phyloP scores from a whole-genome alignment of 2,329 filamentous ascomycete species.

The Ceratocystiopsis sp. region DNA sequence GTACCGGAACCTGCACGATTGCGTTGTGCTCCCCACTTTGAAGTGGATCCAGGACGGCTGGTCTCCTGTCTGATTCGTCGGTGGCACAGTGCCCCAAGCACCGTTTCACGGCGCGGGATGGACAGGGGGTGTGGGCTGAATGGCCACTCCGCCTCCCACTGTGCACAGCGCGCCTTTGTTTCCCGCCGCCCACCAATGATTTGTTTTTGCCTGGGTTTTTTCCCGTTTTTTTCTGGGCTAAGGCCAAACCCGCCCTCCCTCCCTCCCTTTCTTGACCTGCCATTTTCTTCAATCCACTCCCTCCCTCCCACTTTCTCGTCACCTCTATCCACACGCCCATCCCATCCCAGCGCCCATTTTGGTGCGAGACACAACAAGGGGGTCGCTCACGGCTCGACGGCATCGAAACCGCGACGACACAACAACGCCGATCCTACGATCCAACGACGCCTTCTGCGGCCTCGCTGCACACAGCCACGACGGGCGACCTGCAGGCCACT shows the following conservation, averaged over 20 bases:
- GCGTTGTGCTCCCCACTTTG: too few species aligned
- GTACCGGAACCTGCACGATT: too few species aligned
- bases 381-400: not conserved
- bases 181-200: not conserved
- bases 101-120: not conserved
- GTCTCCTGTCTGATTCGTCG: not conserved
- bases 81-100: not conserved
- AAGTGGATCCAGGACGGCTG: too few species aligned
- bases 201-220: not conserved
- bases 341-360: slow-evolving; percentile 4
- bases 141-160: not conserved
- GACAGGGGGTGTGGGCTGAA: too few species aligned
- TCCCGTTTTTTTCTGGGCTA: slow-evolving; percentile 4
- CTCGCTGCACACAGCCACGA: too few species aligned
- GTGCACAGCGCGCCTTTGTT: not conserved
- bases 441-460: too few species aligned
- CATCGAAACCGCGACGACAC: not conserved
- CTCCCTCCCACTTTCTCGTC: slow-evolving; percentile 10
- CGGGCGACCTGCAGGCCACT: too few species aligned
- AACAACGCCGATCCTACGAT: not conserved
- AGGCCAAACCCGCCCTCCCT: slow-evolving; percentile 6
- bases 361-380: slow-evolving; percentile 7
- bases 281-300: slow-evolving; percentile 9
- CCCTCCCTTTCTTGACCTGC: slow-evolving; percentile 5
- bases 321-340: slow-evolving; percentile 10